These are phyloP conservation scores for Yarrowia osloensis DNA, from an alignment of 805 yeast species.

Conservation along the genomic window DNA sequence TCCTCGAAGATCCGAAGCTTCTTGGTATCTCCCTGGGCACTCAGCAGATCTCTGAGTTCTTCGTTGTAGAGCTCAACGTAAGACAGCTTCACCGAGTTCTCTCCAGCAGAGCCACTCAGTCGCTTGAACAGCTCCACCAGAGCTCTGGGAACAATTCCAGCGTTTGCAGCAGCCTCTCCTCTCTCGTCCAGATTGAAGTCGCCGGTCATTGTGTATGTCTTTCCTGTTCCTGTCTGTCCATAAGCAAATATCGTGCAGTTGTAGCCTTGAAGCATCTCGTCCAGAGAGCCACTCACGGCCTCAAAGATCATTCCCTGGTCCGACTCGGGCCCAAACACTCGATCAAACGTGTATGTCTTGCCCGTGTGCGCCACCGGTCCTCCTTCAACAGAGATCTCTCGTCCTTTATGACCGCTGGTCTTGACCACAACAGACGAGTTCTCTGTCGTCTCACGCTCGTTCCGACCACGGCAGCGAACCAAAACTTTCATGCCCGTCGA, in stretches of 20 bases:
- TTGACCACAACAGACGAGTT: slow-evolving; percentile 59
- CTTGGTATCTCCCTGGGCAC: slow-evolving; percentile 47
- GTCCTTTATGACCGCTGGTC: slow-evolving; percentile 28
- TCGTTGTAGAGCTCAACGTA: slow-evolving; percentile 85
- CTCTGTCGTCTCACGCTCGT: slow-evolving; percentile 55
- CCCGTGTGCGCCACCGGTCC: slow-evolving; percentile 22
- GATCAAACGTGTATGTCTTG: slow-evolving; percentile 57
- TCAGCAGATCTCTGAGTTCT: slow-evolving; percentile 70
- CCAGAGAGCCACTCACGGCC: slow-evolving; percentile 47
- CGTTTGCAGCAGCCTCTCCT: slow-evolving; percentile 43
- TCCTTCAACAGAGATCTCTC: slow-evolving; percentile 6
- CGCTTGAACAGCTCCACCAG: slow-evolving; percentile 54
- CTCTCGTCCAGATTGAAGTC: slow-evolving; percentile 11
- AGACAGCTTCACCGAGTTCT: slow-evolving; percentile 70
- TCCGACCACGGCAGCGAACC: slow-evolving; percentile 64
- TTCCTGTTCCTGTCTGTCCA: slow-evolving; percentile 94
- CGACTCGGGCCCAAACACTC: slow-evolving; percentile 55
- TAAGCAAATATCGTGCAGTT: slow-evolving; percentile 91
- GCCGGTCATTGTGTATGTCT: slow-evolving; percentile 71
- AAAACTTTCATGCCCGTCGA: slow-evolving; percentile 45
- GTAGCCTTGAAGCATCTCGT: slow-evolving; percentile 57
- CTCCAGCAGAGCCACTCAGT: slow-evolving; percentile 48
- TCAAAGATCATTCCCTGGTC: slow-evolving; percentile 62
- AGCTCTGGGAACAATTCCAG: slow-evolving; percentile 65
- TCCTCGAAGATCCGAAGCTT: slow-evolving; percentile 58